Evolutionary conservation across 2,329 filamentous ascomycete genomes (phyloP), one percentile per base, ranked within the genome.

Genomic region (Myriosclerotinia curreyana): DNA sequence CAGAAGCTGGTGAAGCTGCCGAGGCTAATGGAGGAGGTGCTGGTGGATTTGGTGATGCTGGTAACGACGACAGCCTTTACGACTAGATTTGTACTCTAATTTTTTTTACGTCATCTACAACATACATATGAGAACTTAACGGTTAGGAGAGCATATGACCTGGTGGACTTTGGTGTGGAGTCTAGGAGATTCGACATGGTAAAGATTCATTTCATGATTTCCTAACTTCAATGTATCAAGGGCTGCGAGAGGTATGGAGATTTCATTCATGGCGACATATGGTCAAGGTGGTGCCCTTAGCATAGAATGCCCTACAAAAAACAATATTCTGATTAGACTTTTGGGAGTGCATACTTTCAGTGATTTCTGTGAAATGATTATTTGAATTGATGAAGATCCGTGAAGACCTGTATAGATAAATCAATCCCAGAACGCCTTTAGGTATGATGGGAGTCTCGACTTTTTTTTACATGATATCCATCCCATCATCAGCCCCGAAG

Each of bases 21-120:
- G 86, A 84, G 80, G 62, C 50, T 53, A 54, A 34, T 6, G 60
- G 51, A 38, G 49, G 40, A 61, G 71, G 84, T 80, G 79, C 84
- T 80, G 79, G 83, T 80, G 77, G 85, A 58, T 93, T 95, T 72
- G 93, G 92, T 69, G 89, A 93, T 74, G 91, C 87, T 71, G 94
- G 92, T 73, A 93, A 96, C 77, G 94, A 98, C 76, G 94, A 97
- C 79, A 94, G 93, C 80, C 90, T 98, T 77, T 98, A 98, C 79
- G 91, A 96, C 80, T 97, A 93, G 84, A 78, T 69, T 31, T 69
- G 71, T 74, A 74, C 66, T 72, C 53, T 74, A 70, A 65, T 71
- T 68, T 66, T 65, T 65, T 68, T 69, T 64, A 66, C 61, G 42
- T 63, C 42, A 54, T 49, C 48, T 52, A 54, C 62, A 55, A 48